These are phyloP conservation scores for Gastrodia elata DNA, from an alignment of 106 monocot genomes.

Conservation along the genomic window DNA sequence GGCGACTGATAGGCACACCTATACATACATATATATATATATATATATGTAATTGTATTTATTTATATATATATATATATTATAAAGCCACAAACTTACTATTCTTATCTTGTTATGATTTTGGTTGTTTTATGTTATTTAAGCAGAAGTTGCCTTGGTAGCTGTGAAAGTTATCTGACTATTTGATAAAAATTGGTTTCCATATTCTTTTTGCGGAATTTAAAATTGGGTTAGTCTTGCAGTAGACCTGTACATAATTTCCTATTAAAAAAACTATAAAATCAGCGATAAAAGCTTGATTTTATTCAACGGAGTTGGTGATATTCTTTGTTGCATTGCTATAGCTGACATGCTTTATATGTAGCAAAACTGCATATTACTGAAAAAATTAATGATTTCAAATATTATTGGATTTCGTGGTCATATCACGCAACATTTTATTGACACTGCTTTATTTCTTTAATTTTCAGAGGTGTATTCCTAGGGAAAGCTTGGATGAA, in stretches of 20 bases:
- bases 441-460: constrained; percentile 12
- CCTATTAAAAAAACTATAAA: not conserved
- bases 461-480: constrained; percentile 79
- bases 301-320: not conserved
- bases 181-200: not conserved
- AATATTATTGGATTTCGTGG: not conserved
- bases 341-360: not conserved
- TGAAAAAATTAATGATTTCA: not conserved
- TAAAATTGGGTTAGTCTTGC: not conserved
- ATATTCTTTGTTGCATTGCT: not conserved
- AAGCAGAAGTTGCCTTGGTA: not conserved
- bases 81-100: too few relatives aligned
- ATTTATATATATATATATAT: not conserved
- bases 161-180: not conserved
- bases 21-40: not conserved
- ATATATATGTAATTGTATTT: not conserved
- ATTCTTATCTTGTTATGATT: too few relatives aligned
- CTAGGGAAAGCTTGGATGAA: constrained; percentile 78
- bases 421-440: not conserved
- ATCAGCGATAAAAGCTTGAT: not conserved
- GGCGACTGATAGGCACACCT: too few relatives aligned
- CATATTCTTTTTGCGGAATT: not conserved
- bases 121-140: not conserved
- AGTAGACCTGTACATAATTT: not conserved
- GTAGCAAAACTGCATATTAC: not conserved